Conservation (phyloP, 805 yeast genomes). For the Ogataea paradorogensis region DNA sequence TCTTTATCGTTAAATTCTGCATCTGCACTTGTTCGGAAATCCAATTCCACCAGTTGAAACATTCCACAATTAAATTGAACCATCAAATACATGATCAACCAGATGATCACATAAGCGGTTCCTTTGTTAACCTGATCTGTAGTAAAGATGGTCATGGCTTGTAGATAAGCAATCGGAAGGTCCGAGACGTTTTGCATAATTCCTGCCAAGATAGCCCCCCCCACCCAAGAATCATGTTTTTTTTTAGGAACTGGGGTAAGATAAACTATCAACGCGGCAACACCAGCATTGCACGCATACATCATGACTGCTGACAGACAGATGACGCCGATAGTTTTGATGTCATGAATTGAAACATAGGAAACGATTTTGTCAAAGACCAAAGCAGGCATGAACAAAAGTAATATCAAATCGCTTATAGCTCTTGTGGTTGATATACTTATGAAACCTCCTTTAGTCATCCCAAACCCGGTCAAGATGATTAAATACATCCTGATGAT, state of each 20-base stretch:
- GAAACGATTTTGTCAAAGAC: constrained; percentile 61
- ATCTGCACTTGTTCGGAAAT: constrained; percentile 38
- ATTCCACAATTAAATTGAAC: constrained; percentile 54
- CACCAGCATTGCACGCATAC: constrained; percentile 46
- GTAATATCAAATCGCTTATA: constrained; percentile 60
- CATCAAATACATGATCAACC: constrained; percentile 50
- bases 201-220: constrained; percentile 69
- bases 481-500: constrained; percentile 72
- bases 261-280: constrained; percentile 38
- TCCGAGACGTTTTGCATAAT: constrained; percentile 74
- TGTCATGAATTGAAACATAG: constrained; percentile 59
- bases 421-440: constrained; percentile 62
- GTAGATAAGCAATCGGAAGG: constrained; percentile 73
- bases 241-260: constrained; percentile 50
- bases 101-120: constrained; percentile 54
- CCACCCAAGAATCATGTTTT: constrained; percentile 50
- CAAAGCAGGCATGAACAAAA: constrained; percentile 63
- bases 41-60: constrained; percentile 48
- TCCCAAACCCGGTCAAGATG: constrained; percentile 59
- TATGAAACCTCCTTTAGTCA: constrained; percentile 57
- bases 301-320: constrained; percentile 50
- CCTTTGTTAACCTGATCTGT: constrained; percentile 32
- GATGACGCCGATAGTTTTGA: constrained; percentile 66
- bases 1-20: constrained; percentile 8
- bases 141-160: constrained; percentile 51